Evolutionary conservation across 1,139 yeast genomes (phyloP), one percentile per base, ranked within the genome.

Genomic region (Hyphopichia fennica): DNA sequence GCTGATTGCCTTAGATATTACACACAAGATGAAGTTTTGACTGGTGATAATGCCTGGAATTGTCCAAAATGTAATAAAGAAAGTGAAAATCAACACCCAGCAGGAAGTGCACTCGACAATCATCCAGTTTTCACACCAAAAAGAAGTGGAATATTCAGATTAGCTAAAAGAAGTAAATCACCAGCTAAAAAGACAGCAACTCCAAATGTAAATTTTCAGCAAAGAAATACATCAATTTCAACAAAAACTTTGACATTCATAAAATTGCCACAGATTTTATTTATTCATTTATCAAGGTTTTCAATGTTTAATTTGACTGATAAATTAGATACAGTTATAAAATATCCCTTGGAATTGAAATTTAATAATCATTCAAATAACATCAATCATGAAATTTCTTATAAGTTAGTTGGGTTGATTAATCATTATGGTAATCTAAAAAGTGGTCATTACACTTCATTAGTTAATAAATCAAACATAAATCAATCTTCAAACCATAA

Each of bases 11-110:
- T 86, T 43, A 70, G 77, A 36, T 75, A 82, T 57, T 85, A 81
- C 57, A 82, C 86, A 0, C 77, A 77, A 46, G 87, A 85, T 45
- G 95, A 86, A 58, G 61, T 82, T 1, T 62, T 86, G 41, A 75
- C 79, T 10, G 89, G 87, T 15, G 90, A 84, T 25, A 84, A 86
- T 60, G 85, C 87, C 8, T 86, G 95, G 95, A 73, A 79, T 47
- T 86, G 95, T 63, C 88, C 93, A 2, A 74, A 75, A 42, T 86
- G 95, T 65, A 69, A 75, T 35, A 20, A 27, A 8, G 14, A 5
- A 19, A n/a, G 28, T 13, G 20, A 31, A 31, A 4, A 35, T 34
- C 20, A 28, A 25, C 14, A 27, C 18, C 25, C 20, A 9, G 9
- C 37, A 14, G 40, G 27, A 9, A 45, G 48, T 41, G 51, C 57